phyloP scores from a whole-genome alignment of 768 basidiomycete genomes.

The Phaeolepiota aurea region DNA sequence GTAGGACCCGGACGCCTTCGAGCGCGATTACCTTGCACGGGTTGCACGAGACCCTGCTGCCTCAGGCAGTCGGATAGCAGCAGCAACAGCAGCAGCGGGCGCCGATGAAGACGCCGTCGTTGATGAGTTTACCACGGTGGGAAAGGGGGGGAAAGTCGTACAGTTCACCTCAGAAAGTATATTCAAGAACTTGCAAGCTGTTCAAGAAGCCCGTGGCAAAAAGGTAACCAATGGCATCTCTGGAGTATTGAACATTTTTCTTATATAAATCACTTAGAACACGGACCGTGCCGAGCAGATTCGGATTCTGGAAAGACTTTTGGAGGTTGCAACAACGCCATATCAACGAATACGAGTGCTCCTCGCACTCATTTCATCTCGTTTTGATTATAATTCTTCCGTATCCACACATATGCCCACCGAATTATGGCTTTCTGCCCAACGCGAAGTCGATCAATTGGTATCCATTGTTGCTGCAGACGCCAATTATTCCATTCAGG shows the following conservation, averaged over 20 bases:
- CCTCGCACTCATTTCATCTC: constrained; percentile 86
- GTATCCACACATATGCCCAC: constrained; percentile 83
- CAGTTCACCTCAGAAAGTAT: constrained; percentile 79
- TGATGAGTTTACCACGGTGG: constrained; percentile 85
- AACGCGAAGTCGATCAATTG: constrained; percentile 83
- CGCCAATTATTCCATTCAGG: constrained; percentile 75
- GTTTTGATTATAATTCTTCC: constrained; percentile 94
- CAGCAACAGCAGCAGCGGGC: constrained; percentile 21
- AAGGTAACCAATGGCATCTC: no score
- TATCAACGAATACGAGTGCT: constrained; percentile 95
- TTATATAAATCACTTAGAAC: no score
- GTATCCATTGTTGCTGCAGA: constrained; percentile 71
- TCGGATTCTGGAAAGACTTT: constrained; percentile 77
- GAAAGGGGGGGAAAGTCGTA: constrained; percentile 79
- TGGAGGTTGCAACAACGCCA: constrained; percentile 77
- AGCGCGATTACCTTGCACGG: constrained; percentile 58
- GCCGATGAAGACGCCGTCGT: constrained; percentile 37
- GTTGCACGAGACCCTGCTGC: constrained; percentile 33
- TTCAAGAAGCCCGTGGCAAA: constrained; percentile 92
- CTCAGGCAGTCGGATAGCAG: neutral
- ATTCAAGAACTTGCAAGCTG: constrained; percentile 85
- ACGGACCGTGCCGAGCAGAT: constrained; percentile 96
- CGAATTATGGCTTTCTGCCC: constrained; percentile 85
- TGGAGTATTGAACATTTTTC: no score
- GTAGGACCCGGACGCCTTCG: constrained; percentile 86